Conservation (phyloP, 352 stramenopile species). For the Labyrinthula sp. region DNA sequence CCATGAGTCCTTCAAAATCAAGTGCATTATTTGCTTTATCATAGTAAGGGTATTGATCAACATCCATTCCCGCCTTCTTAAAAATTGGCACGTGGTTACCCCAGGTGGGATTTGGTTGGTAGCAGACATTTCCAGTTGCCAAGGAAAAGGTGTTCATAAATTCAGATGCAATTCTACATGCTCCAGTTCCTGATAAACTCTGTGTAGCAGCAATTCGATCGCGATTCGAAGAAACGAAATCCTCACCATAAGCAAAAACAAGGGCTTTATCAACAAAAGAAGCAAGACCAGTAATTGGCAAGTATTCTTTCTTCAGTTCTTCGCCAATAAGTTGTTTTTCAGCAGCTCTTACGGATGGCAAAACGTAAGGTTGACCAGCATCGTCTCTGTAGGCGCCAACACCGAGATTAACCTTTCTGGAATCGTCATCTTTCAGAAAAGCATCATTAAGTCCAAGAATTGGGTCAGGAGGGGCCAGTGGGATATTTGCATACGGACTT, state of each 20-base stretch:
- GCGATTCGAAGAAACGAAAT: conserved; percentile 63
- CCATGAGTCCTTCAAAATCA: conserved; percentile 74
- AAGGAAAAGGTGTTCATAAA: conserved; percentile 65
- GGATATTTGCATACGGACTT: conserved; percentile 16
- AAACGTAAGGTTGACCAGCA: conserved; percentile 46
- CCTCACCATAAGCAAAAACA: conserved; percentile 81
- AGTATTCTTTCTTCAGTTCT: conserved; percentile 65
- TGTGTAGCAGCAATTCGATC: conserved; percentile 63
- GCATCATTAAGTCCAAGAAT: conserved; percentile 37
- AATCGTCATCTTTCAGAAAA: conserved; percentile 65
- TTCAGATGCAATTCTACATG: conserved; percentile 78
- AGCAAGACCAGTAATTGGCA: conserved; percentile 42
- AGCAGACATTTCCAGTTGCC: conserved; percentile 50
- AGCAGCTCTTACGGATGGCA: conserved; percentile 34
- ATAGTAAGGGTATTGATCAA: conserved; percentile 64
- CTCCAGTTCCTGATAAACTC: conserved; percentile 92
- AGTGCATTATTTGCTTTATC: conserved; percentile 47
- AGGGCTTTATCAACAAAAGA: conserved; percentile 77
- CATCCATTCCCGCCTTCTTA: conserved; percentile 49
- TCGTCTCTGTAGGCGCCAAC: conserved; percentile 94
- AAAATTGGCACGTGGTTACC: conserved; percentile 91
- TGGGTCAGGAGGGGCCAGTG: conserved; percentile 32
- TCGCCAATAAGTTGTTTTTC: conserved; percentile 56
- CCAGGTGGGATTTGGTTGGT: conserved; percentile 96
- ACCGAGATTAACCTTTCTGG: conserved; percentile 82